Percentiles rank a stretch among this genome's conserved stretches.
These are phyloP conservation scores for Nakazawaea siamensis DNA, from an alignment of 805 yeast species.

Conservation along the genomic window DNA sequence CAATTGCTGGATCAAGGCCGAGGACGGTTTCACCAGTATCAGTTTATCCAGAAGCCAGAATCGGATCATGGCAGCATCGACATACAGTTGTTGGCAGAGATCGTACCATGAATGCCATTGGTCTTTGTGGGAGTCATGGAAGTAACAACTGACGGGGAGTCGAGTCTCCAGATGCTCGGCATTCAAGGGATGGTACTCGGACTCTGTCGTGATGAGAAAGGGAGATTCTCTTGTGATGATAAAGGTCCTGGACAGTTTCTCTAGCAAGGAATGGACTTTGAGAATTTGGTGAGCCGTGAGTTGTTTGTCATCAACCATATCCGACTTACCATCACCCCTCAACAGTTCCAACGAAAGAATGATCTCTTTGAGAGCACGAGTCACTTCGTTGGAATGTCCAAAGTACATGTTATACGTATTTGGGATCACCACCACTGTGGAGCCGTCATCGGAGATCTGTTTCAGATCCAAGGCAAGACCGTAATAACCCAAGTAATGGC, in stretches of 20 bases:
- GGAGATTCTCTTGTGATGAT: constrained; percentile 22
- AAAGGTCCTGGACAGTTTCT: constrained; percentile 20
- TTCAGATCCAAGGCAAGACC: constrained; percentile 22
- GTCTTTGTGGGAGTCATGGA: constrained; percentile 10
- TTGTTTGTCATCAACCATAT: constrained; percentile 5
- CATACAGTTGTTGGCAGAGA: constrained; percentile 28
- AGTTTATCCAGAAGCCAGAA: constrained; percentile 23
- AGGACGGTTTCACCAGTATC: constrained; percentile 11
- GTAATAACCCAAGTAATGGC: constrained; percentile 17
- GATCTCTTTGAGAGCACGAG: constrained; percentile 23
- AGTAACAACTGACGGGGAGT: constrained; percentile 15
- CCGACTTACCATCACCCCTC: constrained; percentile 9
- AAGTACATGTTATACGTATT: constrained; percentile 21
- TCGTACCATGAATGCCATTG: constrained; percentile 28
- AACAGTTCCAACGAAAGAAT: constrained; percentile 21
- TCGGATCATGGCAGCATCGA: constrained; percentile 29
- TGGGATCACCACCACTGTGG: not conserved
- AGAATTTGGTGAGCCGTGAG: constrained; percentile 12
- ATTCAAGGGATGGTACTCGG: constrained; percentile 21
- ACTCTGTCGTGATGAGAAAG: constrained; percentile 19
- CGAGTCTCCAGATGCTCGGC: constrained; percentile 14
- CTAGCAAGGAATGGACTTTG: constrained; percentile 16
- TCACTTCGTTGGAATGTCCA: constrained; percentile 26
- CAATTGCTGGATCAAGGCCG: constrained; percentile 5
- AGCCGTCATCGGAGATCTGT: constrained; percentile 3